Evolutionary conservation across 2,329 filamentous ascomycete species (phyloP).

Genomic region (Tolypocladium ophioglossoides): DNA sequence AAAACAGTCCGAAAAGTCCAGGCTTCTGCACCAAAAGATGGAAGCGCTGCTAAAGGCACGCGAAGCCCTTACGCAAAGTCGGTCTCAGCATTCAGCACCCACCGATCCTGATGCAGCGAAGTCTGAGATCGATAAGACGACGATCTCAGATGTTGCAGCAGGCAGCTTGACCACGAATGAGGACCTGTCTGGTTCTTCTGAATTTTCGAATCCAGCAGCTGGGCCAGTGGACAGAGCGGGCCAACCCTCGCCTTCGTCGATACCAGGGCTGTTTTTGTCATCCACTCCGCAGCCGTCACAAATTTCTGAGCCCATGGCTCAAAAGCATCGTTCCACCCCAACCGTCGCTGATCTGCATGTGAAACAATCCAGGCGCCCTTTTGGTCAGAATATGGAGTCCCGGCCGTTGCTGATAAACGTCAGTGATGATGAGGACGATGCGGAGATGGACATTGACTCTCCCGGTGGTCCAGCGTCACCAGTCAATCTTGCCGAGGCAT

Average conservation of each 20-base stretch:
- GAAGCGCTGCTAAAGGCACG: conserved; percentile 58
- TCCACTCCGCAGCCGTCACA: conserved; percentile 14
- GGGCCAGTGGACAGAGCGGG: neutral
- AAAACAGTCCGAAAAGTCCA: conserved; percentile 56
- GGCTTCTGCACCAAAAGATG: conserved; percentile 65
- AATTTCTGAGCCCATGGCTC: conserved; percentile 8
- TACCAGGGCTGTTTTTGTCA: conserved; percentile 27
- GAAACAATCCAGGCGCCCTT: conserved; percentile 45
- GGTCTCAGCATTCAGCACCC: neutral
- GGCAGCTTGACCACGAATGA: neutral
- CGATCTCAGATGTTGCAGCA: conserved; percentile 1
- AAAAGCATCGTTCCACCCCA: conserved; percentile 47
- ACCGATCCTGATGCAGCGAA: neutral
- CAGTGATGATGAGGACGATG: conserved; percentile 60
- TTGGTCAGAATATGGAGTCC: conserved; percentile 47
- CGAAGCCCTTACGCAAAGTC: conserved; percentile 27
- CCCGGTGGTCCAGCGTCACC: conserved; percentile 31
- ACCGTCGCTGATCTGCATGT: conserved; percentile 53
- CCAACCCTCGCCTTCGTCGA: conserved; percentile 12
- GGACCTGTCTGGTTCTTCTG: neutral
- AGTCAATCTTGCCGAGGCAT: conserved; percentile 17
- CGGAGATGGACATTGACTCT: conserved; percentile 58
- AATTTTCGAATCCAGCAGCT: neutral
- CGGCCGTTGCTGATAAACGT: conserved; percentile 71
- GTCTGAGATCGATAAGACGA: conserved; percentile 2